Percentiles rank a stretch among this genome's conserved stretches.
Conservation (phyloP, 2,329 filamentous ascomycete genomes). For the Epichloe amarillans region DNA sequence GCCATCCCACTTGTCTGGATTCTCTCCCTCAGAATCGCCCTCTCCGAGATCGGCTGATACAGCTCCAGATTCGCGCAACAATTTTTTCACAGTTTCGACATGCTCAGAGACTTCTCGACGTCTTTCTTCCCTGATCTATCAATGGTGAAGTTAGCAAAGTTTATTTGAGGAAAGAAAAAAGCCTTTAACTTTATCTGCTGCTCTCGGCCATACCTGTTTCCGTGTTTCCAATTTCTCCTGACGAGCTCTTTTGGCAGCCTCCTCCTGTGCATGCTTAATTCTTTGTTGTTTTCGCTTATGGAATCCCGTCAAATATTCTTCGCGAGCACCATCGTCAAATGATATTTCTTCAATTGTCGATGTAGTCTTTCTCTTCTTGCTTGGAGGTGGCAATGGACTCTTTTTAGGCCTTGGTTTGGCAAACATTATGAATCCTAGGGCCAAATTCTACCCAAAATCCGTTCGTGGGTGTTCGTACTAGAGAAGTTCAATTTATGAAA, state of each 20-base stretch:
- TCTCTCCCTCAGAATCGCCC: conserved; percentile 25
- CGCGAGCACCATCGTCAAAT: conserved; percentile 68
- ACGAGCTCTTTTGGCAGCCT: conserved; percentile 61
- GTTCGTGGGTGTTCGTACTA: not conserved
- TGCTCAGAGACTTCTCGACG: conserved; percentile 72
- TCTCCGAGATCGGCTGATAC: conserved; percentile 27
- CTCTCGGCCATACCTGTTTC: conserved; percentile 49
- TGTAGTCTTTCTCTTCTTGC: conserved; percentile 53
- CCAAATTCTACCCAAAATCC: not conserved
- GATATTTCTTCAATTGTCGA: conserved; percentile 62
- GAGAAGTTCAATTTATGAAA: not conserved
- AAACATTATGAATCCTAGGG: conserved; percentile 27
- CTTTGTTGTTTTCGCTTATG: conserved; percentile 88
- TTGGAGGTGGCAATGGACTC: conserved; percentile 39
- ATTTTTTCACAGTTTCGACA: conserved; percentile 59
- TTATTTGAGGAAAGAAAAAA: not conserved
- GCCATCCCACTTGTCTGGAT: conserved; percentile 50
- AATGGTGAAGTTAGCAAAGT: not conserved
- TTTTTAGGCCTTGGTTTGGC: conserved; percentile 47
- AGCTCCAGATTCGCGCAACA: conserved; percentile 48
- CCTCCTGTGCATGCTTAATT: conserved; percentile 71
- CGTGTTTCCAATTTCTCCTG: conserved; percentile 63
- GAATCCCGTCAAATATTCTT: conserved; percentile 89
- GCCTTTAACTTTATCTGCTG: not conserved
- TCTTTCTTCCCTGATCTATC: conserved; percentile 69